Conservation (phyloP, 2,329 filamentous ascomycete genomes). For the Aspergillus jensenii region DNA sequence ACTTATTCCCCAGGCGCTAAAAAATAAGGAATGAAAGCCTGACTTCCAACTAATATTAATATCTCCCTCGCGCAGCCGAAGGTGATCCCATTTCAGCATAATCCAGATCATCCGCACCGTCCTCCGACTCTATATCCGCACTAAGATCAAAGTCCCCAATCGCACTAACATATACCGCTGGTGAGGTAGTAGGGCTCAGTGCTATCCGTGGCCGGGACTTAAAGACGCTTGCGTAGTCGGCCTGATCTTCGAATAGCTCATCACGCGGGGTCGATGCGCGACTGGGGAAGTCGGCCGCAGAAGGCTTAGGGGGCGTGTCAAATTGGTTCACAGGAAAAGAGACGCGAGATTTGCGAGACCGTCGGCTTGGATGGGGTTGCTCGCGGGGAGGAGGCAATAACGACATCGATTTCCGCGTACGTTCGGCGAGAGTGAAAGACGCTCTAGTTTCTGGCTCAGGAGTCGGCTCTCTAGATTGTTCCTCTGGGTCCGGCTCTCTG, state of each 20-base stretch:
- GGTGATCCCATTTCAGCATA: conserved; percentile 25
- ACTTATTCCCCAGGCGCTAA: neutral
- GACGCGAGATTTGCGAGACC: conserved; percentile 22
- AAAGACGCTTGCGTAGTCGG: conserved; percentile 80
- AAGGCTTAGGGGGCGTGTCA: conserved; percentile 49
- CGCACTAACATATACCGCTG: conserved; percentile 37
- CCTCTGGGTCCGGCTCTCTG: neutral
- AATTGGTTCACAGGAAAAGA: conserved; percentile 58
- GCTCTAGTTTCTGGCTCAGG: conserved; percentile 3
- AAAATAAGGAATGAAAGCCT: neutral
- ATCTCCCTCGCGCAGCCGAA: conserved; percentile 16
- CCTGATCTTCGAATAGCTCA: conserved; percentile 67
- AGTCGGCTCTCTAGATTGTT: neutral
- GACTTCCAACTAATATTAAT: neutral
- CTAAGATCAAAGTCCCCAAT: conserved; percentile 25
- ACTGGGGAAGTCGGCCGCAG: conserved; percentile 12
- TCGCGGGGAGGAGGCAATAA: conserved; percentile 48
- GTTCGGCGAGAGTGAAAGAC: conserved; percentile 63
- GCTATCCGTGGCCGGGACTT: conserved; percentile 79
- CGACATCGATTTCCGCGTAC: conserved; percentile 79
- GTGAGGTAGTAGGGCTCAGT: conserved; percentile 63
- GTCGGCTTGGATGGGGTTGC: conserved; percentile 21
- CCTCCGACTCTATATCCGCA: conserved; percentile 17
- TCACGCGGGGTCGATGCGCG: conserved; percentile 59
- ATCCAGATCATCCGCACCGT: conserved; percentile 19